A percentile compares a stretch with the other conserved stretches of the same genome.
Conservation (phyloP, 495 filamentous ascomycete genomes). For the Aspergillus coremiiformis region DNA sequence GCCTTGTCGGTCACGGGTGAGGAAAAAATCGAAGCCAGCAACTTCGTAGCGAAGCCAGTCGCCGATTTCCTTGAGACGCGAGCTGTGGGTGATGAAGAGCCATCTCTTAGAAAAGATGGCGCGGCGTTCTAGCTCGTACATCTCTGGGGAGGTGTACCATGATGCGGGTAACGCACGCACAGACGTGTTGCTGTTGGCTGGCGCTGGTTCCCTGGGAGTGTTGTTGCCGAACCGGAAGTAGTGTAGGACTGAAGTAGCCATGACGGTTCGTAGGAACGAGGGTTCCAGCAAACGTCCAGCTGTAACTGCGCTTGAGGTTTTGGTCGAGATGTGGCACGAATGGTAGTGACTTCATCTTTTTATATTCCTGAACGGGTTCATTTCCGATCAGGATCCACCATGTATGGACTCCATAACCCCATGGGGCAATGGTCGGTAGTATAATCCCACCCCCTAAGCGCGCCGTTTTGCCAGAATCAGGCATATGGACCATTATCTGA, state of each 20-base stretch:
- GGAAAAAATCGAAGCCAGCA: slow-evolving; percentile 43
- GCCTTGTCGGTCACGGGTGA: slow-evolving; percentile 38
- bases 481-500: not conserved
- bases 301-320: not conserved
- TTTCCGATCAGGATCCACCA: too few species aligned
- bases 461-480: not conserved
- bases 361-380: too few species aligned
- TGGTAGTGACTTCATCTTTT: too few species aligned
- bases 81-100: slow-evolving; percentile 44
- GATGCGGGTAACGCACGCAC: slow-evolving; percentile 39
- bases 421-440: too few species aligned
- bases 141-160: slow-evolving; percentile 42
- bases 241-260: slow-evolving; percentile 24
- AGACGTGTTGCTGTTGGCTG: slow-evolving; percentile 7
- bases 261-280: not conserved
- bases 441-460: not conserved
- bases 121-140: slow-evolving; percentile 46
- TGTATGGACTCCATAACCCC: not conserved
- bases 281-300: too few species aligned
- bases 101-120: slow-evolving; percentile 46
- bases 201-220: slow-evolving; percentile 10
- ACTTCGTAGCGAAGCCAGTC: slow-evolving; percentile 43
- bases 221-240: slow-evolving; percentile 26
- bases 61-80: slow-evolving; percentile 37
- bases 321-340: not conserved